Evolutionary conservation across 2,329 filamentous ascomycete genomes (phyloP), one percentile per base, ranked within the genome.

Genomic region (Scedosporium apiospermum): DNA sequence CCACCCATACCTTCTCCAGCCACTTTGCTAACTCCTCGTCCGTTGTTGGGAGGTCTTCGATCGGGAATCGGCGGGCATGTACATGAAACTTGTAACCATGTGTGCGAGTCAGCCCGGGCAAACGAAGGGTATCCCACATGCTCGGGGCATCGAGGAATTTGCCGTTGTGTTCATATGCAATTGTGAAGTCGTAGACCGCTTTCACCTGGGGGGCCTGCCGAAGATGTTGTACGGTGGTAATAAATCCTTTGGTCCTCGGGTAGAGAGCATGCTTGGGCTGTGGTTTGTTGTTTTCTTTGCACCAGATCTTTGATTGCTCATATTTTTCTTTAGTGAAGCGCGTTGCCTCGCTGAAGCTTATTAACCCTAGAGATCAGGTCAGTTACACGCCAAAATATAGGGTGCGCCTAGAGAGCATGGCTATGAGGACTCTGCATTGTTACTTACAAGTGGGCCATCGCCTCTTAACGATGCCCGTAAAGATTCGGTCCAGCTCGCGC

Each of bases 291-390:
- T 80, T 78, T 64, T 74, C 73, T 62, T 76, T 75, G 71, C 83
- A 86, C 79, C 81, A 86, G 6, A 70, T 68, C 63, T 75, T 75
- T 1, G 82, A 79, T 65, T 80, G 76, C 55, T 75, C 72, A 66
- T 82, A 79, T 70, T 86, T 87, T 62, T 73, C 68, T 1, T 74
- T 73, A 2, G 82, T 86, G 69, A 79, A 86, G 65, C 84, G 78
- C 7, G 83, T 86, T n/a, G 80, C 81, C 74, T 88, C 85, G 68
- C 82, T 85, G 75, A 84, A 87, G 67, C 82, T 83, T 66, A 88
- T 80, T 66, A 87, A 80, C 85, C 83, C 83, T 86, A 66, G 9
- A 61, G 26, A 26, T 16, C 7, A 4, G 7, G 51, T 49, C 10
- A 38, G 30, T 42, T 6, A 55, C n/a, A 3, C 10, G 12, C 12